These are phyloP conservation scores for Mikania micrantha DNA, from an alignment of 129 eudicot genomes.

Conservation along the genomic window DNA sequence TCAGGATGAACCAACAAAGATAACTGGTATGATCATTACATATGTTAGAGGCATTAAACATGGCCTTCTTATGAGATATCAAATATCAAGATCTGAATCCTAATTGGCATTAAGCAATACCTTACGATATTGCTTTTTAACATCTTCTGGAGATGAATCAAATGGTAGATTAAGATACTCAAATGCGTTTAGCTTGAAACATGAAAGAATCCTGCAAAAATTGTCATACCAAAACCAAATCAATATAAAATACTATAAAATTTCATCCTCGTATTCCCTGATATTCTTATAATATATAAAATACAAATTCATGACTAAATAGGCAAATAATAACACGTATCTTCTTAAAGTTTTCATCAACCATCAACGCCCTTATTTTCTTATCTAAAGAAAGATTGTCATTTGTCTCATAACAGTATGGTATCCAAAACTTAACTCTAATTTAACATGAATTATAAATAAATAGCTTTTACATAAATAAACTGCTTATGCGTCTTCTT, in stretches of 20 bases:
- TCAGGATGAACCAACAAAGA: constrained; percentile 98
- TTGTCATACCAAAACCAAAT: constrained; percentile 4
- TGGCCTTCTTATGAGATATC: background rate
- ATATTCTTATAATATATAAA: background rate
- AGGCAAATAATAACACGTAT: background rate
- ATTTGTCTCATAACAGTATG: background rate
- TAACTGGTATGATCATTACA: constrained; percentile 37
- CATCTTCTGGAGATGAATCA: constrained; percentile 73
- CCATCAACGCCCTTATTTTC: constrained; percentile 1
- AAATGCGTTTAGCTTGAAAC: constrained; percentile 91
- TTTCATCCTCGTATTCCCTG: constrained; percentile 1
- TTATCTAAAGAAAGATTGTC: background rate
- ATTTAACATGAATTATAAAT: background rate
- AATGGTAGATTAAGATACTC: constrained; percentile 88
- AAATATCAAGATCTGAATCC: background rate
- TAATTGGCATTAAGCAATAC: constrained; percentile 25
- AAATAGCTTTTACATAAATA: background rate
- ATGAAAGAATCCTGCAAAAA: constrained; percentile 75
- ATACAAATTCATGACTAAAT: background rate
- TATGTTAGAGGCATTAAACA: background rate
- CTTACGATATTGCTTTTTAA: constrained; percentile 95
- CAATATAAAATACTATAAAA: constrained; percentile 3
- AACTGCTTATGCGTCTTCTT: background rate
- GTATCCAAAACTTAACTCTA: background rate
- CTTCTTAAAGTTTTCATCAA: constrained; percentile 10